A percentile compares a stretch with the other conserved stretches of the same genome.
Conservation (phyloP, 768 basidiomycete genomes). For the Rhodosporidiobolus odoratus region DNA sequence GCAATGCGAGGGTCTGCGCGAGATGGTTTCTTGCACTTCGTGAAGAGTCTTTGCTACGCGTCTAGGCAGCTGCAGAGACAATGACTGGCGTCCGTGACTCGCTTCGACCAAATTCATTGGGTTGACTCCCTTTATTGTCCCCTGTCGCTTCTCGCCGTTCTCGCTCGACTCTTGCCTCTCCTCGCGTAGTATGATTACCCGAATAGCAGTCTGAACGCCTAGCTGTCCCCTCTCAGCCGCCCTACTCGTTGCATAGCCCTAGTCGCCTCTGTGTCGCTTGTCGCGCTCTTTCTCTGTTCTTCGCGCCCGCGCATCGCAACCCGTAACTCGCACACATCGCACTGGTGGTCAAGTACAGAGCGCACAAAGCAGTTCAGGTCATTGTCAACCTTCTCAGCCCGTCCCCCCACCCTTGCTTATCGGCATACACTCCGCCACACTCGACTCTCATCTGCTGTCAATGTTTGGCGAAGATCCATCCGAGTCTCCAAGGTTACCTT, state of each 20-base stretch:
- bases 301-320: too few relatives aligned
- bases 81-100: not conserved
- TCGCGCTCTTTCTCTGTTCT: too few relatives aligned
- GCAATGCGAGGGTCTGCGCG: not conserved
- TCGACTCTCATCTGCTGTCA: too few relatives aligned
- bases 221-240: not conserved
- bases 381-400: not conserved
- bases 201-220: not conserved
- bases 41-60: not conserved
- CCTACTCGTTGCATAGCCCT: not conserved
- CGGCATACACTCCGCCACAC: conserved; percentile 4
- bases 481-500: conserved; percentile 16
- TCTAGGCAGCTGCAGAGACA: not conserved
- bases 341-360: too few relatives aligned
- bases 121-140: not conserved
- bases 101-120: not conserved
- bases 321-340: too few relatives aligned
- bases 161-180: not conserved
- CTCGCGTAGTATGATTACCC: not conserved
- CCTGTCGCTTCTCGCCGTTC: not conserved
- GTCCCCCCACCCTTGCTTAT: not conserved
- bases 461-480: conserved; percentile 28
- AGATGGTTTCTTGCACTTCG: not conserved
- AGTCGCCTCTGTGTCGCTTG: too few relatives aligned
- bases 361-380: too few relatives aligned